phyloP scores from a whole-genome alignment of 768 basidiomycete species.

The Lyophyllum shimeji region DNA sequence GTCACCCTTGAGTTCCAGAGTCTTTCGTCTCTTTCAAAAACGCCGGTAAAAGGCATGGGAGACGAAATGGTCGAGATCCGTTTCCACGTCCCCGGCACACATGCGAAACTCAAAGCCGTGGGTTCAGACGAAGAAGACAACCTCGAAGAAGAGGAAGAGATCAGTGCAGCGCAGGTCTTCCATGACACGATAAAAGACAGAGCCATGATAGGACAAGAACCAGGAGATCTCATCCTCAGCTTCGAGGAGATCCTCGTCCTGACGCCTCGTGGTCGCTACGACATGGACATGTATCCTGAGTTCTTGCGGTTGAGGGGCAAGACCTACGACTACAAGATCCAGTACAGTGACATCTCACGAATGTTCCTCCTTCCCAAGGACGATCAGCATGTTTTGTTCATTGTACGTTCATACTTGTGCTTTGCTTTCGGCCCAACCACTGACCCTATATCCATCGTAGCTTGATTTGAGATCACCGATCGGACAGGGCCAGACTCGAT shows the following conservation, averaged over 20 bases:
- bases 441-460: conserved; percentile 35
- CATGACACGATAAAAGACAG: conserved; percentile 95
- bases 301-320: conserved; percentile 96
- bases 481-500: conserved; percentile 95
- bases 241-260: conserved; percentile 94
- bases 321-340: conserved; percentile 98
- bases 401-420: conserved; percentile 53
- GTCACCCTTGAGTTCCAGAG: conserved; percentile 95
- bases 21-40: conserved; percentile 41
- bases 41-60: conserved; percentile 37
- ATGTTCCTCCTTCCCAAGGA: conserved; percentile 96
- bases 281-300: conserved; percentile 96
- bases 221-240: conserved; percentile 88
- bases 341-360: conserved; percentile 82
- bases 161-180: conserved; percentile 94
- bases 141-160: conserved; percentile 71
- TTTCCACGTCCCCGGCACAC: conserved; percentile 89
- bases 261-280: conserved; percentile 95
- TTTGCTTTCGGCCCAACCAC: not conserved
- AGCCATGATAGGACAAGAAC: conserved; percentile 90
- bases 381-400: conserved; percentile 92
- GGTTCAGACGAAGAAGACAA: conserved; percentile 76
- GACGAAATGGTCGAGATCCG: conserved; percentile 97
- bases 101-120: conserved; percentile 51
- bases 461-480: conserved; percentile 92